Conservation (phyloP, 768 basidiomycete species). For the Filobasidium wieringae region DNA sequence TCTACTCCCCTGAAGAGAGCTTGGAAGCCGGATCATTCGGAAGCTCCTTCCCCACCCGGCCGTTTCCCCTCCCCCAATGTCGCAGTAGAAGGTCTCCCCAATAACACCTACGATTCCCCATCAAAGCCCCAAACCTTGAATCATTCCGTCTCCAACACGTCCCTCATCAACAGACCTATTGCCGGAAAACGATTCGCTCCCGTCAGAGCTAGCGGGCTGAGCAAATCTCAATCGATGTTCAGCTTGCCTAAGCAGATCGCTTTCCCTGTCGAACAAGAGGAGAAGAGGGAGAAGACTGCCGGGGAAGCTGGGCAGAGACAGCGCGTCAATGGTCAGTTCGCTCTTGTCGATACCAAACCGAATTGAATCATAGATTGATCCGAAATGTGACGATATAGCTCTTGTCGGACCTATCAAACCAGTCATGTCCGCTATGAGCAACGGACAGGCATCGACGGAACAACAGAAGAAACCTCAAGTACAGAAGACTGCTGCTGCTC, state of each 20-base stretch:
- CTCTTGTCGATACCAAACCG: background rate
- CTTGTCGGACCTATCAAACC: background rate
- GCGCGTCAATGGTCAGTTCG: background rate
- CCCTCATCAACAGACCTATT: background rate
- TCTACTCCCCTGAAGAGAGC: background rate
- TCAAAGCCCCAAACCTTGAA: background rate
- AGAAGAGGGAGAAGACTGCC: background rate
- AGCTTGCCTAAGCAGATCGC: background rate
- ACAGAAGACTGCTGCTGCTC: constrained; percentile 7
- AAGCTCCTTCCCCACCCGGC: background rate
- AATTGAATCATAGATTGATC: background rate
- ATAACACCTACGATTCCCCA: background rate
- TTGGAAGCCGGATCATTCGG: background rate
- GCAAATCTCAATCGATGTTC: constrained; percentile 11
- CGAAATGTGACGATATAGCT: background rate
- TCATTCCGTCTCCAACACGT: background rate
- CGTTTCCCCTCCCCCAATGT: background rate
- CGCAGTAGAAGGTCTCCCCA: background rate
- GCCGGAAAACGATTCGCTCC: background rate
- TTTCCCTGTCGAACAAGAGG: background rate
- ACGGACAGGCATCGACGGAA: background rate
- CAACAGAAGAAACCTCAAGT: background rate
- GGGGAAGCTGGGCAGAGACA: background rate
- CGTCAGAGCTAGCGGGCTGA: background rate
- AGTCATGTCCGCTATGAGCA: background rate